Percentiles rank a stretch among this genome's conserved stretches.
Evolutionary conservation across 768 basidiomycete species (phyloP).

Genomic region (Suillus placidus): DNA sequence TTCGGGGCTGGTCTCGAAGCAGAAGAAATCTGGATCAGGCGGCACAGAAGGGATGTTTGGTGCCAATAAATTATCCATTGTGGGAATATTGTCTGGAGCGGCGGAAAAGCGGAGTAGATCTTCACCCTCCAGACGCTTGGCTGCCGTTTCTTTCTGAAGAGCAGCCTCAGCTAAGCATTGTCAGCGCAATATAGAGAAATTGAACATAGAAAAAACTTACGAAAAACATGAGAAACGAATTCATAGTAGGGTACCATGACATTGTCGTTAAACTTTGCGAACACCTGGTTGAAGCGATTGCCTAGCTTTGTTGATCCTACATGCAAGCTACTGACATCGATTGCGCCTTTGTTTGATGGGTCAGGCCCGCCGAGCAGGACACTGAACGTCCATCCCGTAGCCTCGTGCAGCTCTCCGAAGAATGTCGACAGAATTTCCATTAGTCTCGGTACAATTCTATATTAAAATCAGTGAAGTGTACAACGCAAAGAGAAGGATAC

Average conservation of each 20-base stretch:
- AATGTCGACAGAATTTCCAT: neutral
- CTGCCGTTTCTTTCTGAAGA: too few species aligned
- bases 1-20: too few species aligned
- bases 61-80: too few species aligned
- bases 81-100: neutral
- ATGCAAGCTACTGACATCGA: neutral
- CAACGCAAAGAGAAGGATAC: neutral
- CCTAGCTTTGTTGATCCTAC: neutral
- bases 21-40: too few species aligned
- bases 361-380: too few species aligned
- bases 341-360: too few species aligned
- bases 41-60: too few species aligned
- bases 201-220: neutral
- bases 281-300: neutral
- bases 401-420: neutral
- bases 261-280: neutral
- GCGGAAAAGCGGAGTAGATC: too few species aligned
- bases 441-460: neutral
- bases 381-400: too few species aligned
- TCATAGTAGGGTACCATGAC: neutral
- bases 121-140: too few species aligned
- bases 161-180: neutral
- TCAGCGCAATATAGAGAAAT: neutral
- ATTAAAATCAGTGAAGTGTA: neutral
- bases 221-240: neutral